Percentiles rank a stretch among this genome's conserved stretches.
Evolutionary conservation across 2,329 filamentous ascomycete genomes (phyloP).

Genomic region (Torrubiella hemipterigena): DNA sequence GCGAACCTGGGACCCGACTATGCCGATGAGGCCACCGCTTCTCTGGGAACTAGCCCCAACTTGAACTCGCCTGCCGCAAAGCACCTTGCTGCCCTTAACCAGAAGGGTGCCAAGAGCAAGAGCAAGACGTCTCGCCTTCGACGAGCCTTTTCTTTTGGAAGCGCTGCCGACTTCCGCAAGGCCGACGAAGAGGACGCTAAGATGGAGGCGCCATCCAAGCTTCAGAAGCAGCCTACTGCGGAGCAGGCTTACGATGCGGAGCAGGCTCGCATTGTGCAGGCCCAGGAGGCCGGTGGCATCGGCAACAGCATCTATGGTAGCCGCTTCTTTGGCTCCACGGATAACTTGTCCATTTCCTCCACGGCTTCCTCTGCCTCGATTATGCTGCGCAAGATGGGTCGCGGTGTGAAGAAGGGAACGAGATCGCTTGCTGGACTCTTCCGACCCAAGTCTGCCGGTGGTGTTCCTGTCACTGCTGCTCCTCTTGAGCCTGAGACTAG

Average conservation of each 20-base stretch:
- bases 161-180: constrained; percentile 77
- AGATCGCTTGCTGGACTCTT: constrained; percentile 89
- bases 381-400: constrained; percentile 97
- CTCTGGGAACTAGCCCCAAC: constrained; percentile 22
- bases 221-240: constrained; percentile 52
- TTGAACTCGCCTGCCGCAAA: constrained; percentile 62
- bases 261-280: constrained; percentile 80
- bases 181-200: constrained; percentile 52
- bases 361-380: constrained; percentile 83
- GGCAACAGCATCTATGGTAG: constrained; percentile 90
- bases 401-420: constrained; percentile 90
- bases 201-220: constrained; percentile 31
- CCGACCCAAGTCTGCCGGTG: constrained; percentile 82
- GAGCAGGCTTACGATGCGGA: constrained; percentile 70
- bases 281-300: constrained; percentile 84
- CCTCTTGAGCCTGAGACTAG: constrained; percentile 52
- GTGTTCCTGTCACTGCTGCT: constrained; percentile 63
- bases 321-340: constrained; percentile 81
- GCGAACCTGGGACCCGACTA: constrained; percentile 45
- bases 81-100: constrained; percentile 76
- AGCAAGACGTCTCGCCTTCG: constrained; percentile 80
- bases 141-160: constrained; percentile 92
- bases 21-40: constrained; percentile 16
- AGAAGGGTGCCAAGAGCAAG: constrained; percentile 65
- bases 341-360: constrained; percentile 86